Evolutionary conservation across 2,329 filamentous ascomycete genomes (phyloP).

Genomic region (Verticillium longisporum): DNA sequence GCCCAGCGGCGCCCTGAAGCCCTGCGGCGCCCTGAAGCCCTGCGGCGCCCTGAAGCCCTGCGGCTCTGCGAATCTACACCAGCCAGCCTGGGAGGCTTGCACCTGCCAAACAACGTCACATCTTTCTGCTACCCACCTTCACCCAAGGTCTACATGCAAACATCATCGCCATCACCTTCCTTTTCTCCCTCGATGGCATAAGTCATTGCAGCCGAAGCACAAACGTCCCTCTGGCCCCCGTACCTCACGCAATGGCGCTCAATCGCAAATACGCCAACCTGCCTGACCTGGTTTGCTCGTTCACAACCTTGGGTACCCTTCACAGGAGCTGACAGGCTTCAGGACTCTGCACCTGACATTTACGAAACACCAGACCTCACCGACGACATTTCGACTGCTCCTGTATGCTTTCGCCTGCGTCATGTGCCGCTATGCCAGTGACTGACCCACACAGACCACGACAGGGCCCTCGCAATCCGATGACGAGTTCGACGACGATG

Average conservation of each 20-base stretch:
- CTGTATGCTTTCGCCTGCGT: constrained; percentile 47
- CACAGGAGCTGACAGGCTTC: constrained; percentile 10
- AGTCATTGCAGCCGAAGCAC: background rate
- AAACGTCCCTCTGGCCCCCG: background rate
- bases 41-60: background rate
- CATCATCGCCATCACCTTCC: background rate
- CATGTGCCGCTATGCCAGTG: background rate
- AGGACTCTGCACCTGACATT: constrained; percentile 90
- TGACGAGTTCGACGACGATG: constrained; percentile 56
- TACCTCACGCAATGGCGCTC: constrained; percentile 51
- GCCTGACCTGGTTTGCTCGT: constrained; percentile 59
- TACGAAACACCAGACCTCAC: constrained; percentile 94
- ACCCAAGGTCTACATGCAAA: too few relatives aligned
- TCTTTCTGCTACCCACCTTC: background rate
- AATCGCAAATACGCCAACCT: constrained; percentile 77
- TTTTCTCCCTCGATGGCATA: background rate
- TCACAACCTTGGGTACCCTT: constrained; percentile 14
- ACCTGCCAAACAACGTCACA: background rate
- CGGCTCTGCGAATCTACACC: background rate
- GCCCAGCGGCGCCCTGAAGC: background rate
- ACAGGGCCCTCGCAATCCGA: constrained; percentile 52
- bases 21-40: background rate
- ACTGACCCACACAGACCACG: constrained; percentile 37
- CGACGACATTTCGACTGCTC: constrained; percentile 81
- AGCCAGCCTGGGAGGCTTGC: background rate